Evolutionary conservation across 768 basidiomycete species (phyloP).

Genomic region (Russula foetens): DNA sequence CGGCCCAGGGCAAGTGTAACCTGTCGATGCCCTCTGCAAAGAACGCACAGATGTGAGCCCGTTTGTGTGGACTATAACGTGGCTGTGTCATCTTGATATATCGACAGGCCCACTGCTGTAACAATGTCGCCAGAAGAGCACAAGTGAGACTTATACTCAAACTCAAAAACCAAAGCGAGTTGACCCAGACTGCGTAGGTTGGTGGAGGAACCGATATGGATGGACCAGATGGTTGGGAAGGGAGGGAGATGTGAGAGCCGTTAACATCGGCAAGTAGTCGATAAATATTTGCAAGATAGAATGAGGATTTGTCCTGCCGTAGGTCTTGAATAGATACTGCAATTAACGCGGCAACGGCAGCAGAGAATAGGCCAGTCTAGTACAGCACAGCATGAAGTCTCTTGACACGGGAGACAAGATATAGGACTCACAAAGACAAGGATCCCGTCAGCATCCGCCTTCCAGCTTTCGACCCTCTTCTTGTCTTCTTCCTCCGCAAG

Average conservation of each 20-base stretch:
- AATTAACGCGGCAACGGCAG: not conserved
- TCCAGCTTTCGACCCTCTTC: not conserved
- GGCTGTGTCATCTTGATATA: not conserved
- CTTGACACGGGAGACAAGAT: too few relatives aligned
- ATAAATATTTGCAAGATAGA: not conserved
- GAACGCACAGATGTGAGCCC: not conserved
- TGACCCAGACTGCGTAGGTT: not conserved
- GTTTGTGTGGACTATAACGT: not conserved
- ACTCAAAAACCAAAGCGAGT: too few relatives aligned
- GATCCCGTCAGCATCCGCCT: not conserved
- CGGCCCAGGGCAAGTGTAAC: not conserved
- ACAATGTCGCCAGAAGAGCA: conserved; percentile 4
- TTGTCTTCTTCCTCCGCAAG: not conserved
- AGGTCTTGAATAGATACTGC: not conserved
- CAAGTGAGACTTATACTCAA: conserved; percentile 7
- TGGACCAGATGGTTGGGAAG: not conserved
- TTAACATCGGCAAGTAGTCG: not conserved
- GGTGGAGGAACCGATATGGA: not conserved
- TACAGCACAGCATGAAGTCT: too few relatives aligned
- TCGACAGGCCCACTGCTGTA: too few relatives aligned
- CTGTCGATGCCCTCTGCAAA: too few relatives aligned
- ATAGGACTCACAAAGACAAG: too few relatives aligned
- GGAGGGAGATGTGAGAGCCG: not conserved
- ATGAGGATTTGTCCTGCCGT: not conserved
- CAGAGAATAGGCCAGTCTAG: conserved; percentile 9